phyloP scores from a whole-genome alignment of 495 filamentous ascomycete genomes.

The Pseudevernia furfuracea region DNA sequence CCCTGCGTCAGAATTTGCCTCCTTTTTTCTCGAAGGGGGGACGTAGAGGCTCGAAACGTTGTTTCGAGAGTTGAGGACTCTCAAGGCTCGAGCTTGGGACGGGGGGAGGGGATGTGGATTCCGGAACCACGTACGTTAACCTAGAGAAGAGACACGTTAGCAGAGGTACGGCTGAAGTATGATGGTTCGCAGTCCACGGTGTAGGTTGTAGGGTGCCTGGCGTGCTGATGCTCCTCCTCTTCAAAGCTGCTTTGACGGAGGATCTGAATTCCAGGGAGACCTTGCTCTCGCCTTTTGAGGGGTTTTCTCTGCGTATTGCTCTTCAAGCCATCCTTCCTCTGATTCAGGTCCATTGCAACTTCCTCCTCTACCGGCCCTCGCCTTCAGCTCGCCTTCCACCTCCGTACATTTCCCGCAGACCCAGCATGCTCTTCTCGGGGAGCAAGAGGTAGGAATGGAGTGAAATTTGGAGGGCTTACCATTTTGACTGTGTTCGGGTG shows the following conservation, averaged over 20 bases:
- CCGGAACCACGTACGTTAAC: constrained; percentile 1
- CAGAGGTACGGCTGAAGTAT: background rate
- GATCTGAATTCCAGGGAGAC: background rate
- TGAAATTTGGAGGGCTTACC: constrained; percentile 37
- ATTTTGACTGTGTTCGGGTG: constrained; percentile 48
- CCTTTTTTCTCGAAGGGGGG: no score
- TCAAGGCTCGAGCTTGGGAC: background rate
- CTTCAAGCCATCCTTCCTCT: background rate
- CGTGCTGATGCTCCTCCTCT: background rate
- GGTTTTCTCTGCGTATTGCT: background rate
- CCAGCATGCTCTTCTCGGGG: background rate
- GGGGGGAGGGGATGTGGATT: background rate
- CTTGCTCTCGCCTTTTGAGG: background rate
- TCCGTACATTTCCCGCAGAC: background rate
- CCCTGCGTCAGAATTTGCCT: no score
- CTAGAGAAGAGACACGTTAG: constrained; percentile 24
- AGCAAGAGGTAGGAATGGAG: background rate
- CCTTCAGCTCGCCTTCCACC: background rate
- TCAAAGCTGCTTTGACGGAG: background rate
- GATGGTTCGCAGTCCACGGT: background rate
- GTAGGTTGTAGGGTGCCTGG: background rate
- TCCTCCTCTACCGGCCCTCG: background rate
- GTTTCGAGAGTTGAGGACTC: background rate
- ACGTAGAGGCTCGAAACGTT: background rate
- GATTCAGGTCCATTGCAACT: background rate